Evolutionary conservation across 257 asterid species (phyloP), one percentile per base, ranked within the genome.

Genomic region (Agastache rugosa): DNA sequence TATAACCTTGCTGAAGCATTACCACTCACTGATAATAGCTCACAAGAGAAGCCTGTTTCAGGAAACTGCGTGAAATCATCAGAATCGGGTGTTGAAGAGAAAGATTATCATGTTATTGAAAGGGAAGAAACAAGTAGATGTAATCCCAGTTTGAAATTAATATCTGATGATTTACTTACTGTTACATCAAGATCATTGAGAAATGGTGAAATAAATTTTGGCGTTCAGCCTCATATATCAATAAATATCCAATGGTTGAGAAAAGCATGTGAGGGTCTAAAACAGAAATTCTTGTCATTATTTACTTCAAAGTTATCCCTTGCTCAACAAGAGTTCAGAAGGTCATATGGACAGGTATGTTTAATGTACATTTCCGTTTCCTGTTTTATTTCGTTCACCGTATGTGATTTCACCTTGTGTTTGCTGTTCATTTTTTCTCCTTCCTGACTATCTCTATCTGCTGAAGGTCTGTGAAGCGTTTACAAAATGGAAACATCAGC

Each of bases 311-410:
- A 84, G 82, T 81, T 89, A 80, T 83, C 84, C 48, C 42, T 75
- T 56, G 90, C 93, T 75, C 99, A 89, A 73, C 96, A 83, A 80
- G 99, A 94, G 75, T 92, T 94, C 88, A 87, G 84, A 79, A 90
- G 89, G 84, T 79, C 87, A 39, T 76, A 86, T 80, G 87, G 80
- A 70, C 98, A 94, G 97, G 99, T 94, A 37, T 77, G 76, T 63
- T 68, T 81, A 67, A 31, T 73, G 11, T 34, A 22, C 42, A 35
- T 34, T 55, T 17, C 55, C 59, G 69, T 19, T 63, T 75, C 59
- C 35, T 77, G 45, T 66, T 63, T 23, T 41, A 72, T 63, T 44
- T 72, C 54, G 25, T 50, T 56, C 51, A 59, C 14, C 22, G 8
- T 45, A 35, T 31, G 37, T 41, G 70, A 60, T 48, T 60, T 84